Evolutionary conservation across 345 rosid species (phyloP).

Genomic region (Citrus unshiu): DNA sequence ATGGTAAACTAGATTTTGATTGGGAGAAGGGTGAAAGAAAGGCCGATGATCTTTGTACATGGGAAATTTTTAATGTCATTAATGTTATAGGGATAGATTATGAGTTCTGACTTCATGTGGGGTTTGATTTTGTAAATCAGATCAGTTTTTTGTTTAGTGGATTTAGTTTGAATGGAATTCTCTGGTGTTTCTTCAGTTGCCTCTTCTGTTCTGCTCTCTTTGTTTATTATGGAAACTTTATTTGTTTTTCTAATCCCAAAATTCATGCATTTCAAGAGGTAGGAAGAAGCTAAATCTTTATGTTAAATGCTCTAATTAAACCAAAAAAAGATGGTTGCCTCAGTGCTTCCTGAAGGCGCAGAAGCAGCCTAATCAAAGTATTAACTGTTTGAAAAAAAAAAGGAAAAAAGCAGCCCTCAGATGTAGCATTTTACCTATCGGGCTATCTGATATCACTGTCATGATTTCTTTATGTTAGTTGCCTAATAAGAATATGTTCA

Average conservation of each 20-base stretch:
- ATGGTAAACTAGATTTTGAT: neutral
- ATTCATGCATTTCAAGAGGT: neutral
- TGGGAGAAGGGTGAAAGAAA: neutral
- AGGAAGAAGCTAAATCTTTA: neutral
- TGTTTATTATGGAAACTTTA: neutral
- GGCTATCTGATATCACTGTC: neutral
- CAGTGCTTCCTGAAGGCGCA: neutral
- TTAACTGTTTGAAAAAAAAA: no score
- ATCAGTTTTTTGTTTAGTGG: neutral
- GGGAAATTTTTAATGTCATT: neutral
- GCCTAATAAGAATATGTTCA: no score
- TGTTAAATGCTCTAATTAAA: neutral
- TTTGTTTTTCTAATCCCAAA: neutral
- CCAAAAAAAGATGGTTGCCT: neutral
- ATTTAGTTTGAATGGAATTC: neutral
- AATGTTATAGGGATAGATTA: neutral
- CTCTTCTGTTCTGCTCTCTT: neutral
- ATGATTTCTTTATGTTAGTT: neutral
- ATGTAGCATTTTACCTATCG: neutral
- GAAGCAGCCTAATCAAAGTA: neutral
- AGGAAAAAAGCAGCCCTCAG: no score
- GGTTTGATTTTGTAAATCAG: conserved; percentile 1
- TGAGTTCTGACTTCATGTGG: neutral
- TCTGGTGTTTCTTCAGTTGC: neutral
- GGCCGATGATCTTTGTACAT: neutral